phyloP scores from a whole-genome alignment of 1,139 yeast genomes.

The Debaryomycetaceae sp. region DNA sequence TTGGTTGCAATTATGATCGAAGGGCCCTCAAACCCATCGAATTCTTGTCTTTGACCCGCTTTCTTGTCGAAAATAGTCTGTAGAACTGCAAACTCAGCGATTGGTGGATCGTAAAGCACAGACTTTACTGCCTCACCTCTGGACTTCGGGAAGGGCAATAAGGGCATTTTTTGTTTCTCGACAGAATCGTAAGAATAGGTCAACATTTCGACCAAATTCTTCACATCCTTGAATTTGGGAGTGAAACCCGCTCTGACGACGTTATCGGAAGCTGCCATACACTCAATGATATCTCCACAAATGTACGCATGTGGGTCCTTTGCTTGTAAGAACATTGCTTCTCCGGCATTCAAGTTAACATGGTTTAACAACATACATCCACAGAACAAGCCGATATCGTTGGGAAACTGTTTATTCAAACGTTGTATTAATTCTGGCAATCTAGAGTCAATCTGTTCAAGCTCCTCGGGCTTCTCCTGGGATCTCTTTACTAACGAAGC shows the following conservation, averaged over 20 bases:
- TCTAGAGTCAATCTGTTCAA: conserved; percentile 41
- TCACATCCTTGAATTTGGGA: conserved; percentile 94
- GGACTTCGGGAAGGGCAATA: conserved; percentile 58
- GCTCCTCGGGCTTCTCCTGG: conserved; percentile 43
- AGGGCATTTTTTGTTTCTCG: conserved; percentile 87
- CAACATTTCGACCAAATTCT: conserved; percentile 83
- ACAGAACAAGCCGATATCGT: conserved; percentile 92
- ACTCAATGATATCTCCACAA: conserved; percentile 94
- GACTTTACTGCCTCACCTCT: conserved; percentile 61
- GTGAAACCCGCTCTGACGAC: conserved; percentile 98
- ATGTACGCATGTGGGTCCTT: conserved; percentile 98
- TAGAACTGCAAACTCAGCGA: conserved; percentile 89
- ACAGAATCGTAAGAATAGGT: conserved; percentile 88
- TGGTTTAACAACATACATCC: conserved; percentile 92
- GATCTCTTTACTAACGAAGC: conserved; percentile 62
- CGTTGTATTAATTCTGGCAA: conserved; percentile 72
- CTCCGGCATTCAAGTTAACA: conserved; percentile 79
- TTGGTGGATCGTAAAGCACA: conserved; percentile 88
- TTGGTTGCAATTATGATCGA: conserved; percentile 80
- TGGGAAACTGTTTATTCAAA: conserved; percentile 83
- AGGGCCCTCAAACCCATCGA: conserved; percentile 75
- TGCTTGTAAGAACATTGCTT: conserved; percentile 94
- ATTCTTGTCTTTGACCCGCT: conserved; percentile 40
- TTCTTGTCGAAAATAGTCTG: conserved; percentile 56
- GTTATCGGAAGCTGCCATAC: conserved; percentile 99